Percentiles rank a stretch among this genome's conserved stretches.
These are phyloP conservation scores for Anastatica hierochuntica DNA, from an alignment of 345 rosid genomes.

Conservation along the genomic window DNA sequence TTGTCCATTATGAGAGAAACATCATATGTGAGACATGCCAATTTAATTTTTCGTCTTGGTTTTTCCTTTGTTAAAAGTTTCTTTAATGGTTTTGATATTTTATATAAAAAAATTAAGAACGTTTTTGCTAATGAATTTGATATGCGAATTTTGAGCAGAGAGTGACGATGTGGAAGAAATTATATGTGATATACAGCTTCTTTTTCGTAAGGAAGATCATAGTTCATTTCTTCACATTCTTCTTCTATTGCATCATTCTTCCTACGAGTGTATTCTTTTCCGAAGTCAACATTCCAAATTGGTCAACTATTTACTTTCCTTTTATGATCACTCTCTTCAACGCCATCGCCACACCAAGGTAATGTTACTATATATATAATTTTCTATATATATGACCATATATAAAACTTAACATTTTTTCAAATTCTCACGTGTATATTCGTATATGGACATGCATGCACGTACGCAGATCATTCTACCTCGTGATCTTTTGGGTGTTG, in stretches of 20 bases:
- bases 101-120: no score
- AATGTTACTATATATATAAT: not conserved
- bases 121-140: not conserved
- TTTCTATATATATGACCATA: not conserved
- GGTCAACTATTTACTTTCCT: constrained; percentile 29
- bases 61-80: no score
- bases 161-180: constrained; percentile 28
- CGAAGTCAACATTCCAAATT: constrained; percentile 24
- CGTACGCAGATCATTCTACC: constrained; percentile 39
- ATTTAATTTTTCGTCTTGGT: no score
- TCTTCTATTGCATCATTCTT: constrained; percentile 27
- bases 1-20: no score
- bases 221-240: constrained; percentile 26
- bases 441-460: no score
- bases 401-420: not conserved
- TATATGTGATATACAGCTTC: constrained; percentile 32
- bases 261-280: constrained; percentile 19
- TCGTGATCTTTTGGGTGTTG: constrained; percentile 44
- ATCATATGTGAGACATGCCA: no score
- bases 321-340: constrained; percentile 23
- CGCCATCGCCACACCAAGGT: constrained; percentile 30
- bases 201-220: constrained; percentile 24
- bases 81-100: not conserved
- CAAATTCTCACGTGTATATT: no score
- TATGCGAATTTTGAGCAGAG: constrained; percentile 17